Evolutionary conservation across 1,139 yeast species (phyloP), one percentile per base, ranked within the genome.

Genomic region (Sugiyamaella castrensis): DNA sequence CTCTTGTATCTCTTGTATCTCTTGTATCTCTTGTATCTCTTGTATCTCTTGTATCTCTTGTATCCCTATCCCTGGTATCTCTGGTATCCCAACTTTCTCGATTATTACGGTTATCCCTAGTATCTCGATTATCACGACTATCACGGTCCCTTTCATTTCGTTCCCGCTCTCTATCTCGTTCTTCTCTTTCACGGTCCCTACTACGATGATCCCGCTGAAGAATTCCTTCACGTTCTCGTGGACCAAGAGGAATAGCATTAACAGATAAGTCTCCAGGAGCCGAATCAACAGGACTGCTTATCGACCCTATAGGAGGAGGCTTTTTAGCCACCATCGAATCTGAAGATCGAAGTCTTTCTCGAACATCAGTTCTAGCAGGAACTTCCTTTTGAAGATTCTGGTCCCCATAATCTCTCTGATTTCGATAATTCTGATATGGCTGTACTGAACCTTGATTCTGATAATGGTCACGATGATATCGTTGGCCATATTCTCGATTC

Each of bases 181-280:
- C 40, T 2, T 41, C 47, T 10, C 52, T 13, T 8, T 49, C 55
- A 11, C 53, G 53, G 12, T 53, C 55, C 4, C 52, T 47, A 26
- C 46, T 47, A 2, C 50, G 47, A 6, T 32, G 16, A 37, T 46
- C 40, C 5, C 45, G 40, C 33, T 34, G 37, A 15, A 37, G 37
- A 30, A 49, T 46, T 45, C 37, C 11, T 31, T 36, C 34, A 15
- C 43, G 31, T 13, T 40, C 32, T 29, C 38, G 29, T 9, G 42
- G 46, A 8, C 45, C 48, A 33, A 46, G 30, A 16, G 44, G 48
- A 36, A 40, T 40, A 4, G 40, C 15, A 15, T 40, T 46, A 6
- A 40, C 45, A 8, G 45, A 40, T 4, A 19, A 5, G 5, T 19
- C 24, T 2, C 15, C 37, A 31, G 26, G 2, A 9, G 30, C 31